These are phyloP conservation scores for Heterobasidion irregulare DNA, from an alignment of 1,284 basidiomycete genomes.

Conservation along the genomic window DNA sequence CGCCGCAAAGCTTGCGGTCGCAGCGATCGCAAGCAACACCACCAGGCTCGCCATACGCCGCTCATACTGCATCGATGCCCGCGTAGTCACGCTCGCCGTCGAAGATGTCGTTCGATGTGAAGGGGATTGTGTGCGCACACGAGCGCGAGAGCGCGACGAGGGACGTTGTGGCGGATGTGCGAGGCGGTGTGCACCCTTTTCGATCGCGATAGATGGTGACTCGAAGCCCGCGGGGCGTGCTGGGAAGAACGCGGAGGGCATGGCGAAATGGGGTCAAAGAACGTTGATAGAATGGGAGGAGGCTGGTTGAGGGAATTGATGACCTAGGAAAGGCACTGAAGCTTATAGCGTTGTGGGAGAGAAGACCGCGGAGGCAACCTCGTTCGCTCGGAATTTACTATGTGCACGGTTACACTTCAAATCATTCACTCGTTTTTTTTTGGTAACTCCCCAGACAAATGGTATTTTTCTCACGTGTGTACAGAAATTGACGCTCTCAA, in stretches of 20 bases:
- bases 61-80: neutral
- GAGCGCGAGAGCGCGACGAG: neutral
- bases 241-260: neutral
- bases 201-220: slow-evolving; percentile 3
- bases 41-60: neutral
- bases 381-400: too few species aligned
- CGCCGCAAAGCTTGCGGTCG: neutral
- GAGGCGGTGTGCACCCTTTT: slow-evolving; percentile 2
- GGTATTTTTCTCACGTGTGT: too few species aligned
- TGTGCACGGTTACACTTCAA: too few species aligned
- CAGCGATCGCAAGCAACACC: neutral
- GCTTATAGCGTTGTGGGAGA: too few species aligned
- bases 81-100: neutral
- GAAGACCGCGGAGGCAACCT: too few species aligned
- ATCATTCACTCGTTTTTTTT: too few species aligned
- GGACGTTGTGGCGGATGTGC: neutral
- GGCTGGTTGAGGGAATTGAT: too few species aligned
- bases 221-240: slow-evolving; percentile 1
- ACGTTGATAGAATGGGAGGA: too few species aligned
- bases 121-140: neutral
- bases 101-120: neutral
- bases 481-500: too few species aligned
- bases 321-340: too few species aligned
- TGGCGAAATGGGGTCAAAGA: neutral
- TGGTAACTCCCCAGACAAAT: too few species aligned